A percentile compares a stretch with the other conserved stretches of the same genome.
phyloP scores from a whole-genome alignment of 768 basidiomycete species.

The Tylopilus rubrobrunneus region DNA sequence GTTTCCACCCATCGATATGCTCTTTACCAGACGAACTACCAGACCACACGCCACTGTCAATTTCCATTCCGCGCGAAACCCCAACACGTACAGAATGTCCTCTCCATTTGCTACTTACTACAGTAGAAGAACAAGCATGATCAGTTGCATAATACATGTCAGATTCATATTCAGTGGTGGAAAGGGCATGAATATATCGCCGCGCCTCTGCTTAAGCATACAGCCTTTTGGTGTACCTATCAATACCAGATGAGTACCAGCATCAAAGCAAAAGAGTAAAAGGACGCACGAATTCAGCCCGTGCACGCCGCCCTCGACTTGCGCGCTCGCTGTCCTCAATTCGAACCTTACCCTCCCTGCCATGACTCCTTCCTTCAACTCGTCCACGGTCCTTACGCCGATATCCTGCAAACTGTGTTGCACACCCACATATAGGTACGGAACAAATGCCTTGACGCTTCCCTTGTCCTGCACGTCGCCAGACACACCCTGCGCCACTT shows the following conservation, averaged over 20 bases:
- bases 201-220: slow-evolving; percentile 34
- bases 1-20: too few species aligned
- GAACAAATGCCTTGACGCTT: slow-evolving; percentile 87
- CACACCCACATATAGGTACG: slow-evolving; percentile 74
- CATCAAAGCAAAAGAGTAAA: background rate
- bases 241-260: slow-evolving; percentile 2
- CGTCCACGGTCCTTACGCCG: slow-evolving; percentile 65
- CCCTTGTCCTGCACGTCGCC: slow-evolving; percentile 99
- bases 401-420: slow-evolving; percentile 96
- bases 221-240: slow-evolving; percentile 56
- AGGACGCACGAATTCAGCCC: slow-evolving; percentile 85
- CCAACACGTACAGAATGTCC: too few species aligned
- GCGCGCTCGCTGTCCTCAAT: slow-evolving; percentile 89
- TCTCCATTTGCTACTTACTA: background rate
- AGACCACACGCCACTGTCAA: too few species aligned
- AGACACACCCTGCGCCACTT: slow-evolving; percentile 95
- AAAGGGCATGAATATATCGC: background rate
- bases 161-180: background rate
- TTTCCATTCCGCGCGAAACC: too few species aligned
- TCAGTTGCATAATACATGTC: background rate
- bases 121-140: background rate
- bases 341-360: slow-evolving; percentile 80
- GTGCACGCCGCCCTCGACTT: slow-evolving; percentile 94
- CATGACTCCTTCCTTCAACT: slow-evolving; percentile 63
- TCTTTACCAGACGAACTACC: too few species aligned